Evolutionary conservation across 768 basidiomycete species (phyloP).

Genomic region (Boletus pseudo-olivaceus): DNA sequence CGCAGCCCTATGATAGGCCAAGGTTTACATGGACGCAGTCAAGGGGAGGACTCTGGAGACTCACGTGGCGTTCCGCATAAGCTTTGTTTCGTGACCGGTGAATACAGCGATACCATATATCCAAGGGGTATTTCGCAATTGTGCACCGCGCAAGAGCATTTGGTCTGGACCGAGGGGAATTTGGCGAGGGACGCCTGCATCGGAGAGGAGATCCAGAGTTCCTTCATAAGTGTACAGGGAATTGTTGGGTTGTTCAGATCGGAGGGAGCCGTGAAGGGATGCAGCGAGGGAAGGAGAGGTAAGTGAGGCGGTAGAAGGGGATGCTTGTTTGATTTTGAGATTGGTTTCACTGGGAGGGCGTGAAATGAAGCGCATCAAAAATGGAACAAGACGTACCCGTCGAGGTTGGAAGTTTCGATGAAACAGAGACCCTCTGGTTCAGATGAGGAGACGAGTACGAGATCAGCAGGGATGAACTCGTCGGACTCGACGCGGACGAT

Average conservation of each 20-base stretch:
- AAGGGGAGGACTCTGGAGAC: conserved; percentile 29
- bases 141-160: conserved; percentile 89
- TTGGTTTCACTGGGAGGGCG: conserved; percentile 76
- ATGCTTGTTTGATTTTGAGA: conserved; percentile 97
- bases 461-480: conserved; percentile 94
- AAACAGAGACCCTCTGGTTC: conserved; percentile 98
- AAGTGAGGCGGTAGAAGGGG: conserved; percentile 71
- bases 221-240: conserved; percentile 96
- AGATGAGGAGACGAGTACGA: conserved; percentile 80
- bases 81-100: conserved; percentile 96
- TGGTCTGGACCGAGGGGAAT: conserved; percentile 95
- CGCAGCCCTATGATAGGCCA: conserved; percentile 57
- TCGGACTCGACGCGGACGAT: conserved; percentile 87
- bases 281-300: conserved; percentile 75
- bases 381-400: conserved; percentile 61
- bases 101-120: conserved; percentile 91
- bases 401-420: conserved; percentile 95
- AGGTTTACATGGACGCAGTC: neutral
- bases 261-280: conserved; percentile 74
- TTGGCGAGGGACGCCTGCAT: conserved; percentile 62
- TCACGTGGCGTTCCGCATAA: conserved; percentile 97
- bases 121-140: conserved; percentile 95
- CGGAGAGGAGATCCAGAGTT: conserved; percentile 60
- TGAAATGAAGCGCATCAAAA: neutral
- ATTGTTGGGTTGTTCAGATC: conserved; percentile 97